Percentiles rank a stretch among this genome's conserved stretches.
phyloP scores from a whole-genome alignment of 164 flowering plant species.

The Chimonanthus praecox region DNA sequence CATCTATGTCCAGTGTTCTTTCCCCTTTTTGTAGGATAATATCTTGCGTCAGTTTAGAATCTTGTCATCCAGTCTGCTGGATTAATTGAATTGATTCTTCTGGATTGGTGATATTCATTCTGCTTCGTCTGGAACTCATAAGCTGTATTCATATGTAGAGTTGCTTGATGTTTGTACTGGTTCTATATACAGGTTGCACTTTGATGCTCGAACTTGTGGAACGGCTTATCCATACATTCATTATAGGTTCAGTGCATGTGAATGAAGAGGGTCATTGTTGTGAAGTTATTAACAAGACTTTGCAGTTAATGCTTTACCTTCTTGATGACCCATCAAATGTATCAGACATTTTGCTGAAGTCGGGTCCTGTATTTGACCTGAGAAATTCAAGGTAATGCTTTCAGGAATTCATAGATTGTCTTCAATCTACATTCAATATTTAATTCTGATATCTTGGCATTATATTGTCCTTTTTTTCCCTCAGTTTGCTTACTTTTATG shows the following conservation, averaged over 20 bases:
- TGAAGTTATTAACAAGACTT: conserved; percentile 39
- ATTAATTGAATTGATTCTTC: background rate
- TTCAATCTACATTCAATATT: background rate
- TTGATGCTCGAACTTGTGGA: conserved; percentile 34
- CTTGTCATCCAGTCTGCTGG: no score
- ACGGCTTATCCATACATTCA: conserved; percentile 32
- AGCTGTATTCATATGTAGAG: background rate
- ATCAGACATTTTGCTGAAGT: conserved; percentile 33
- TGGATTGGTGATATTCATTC: background rate
- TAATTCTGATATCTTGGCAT: background rate
- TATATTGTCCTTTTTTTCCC: conserved; percentile 6
- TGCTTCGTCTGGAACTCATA: background rate
- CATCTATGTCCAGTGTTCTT: no score
- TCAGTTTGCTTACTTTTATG: conserved; percentile 66
- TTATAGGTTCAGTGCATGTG: conserved; percentile 15
- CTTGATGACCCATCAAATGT: conserved; percentile 35
- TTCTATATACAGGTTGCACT: conserved; percentile 35
- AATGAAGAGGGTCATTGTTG: conserved; percentile 20
- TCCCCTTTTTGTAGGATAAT: no score
- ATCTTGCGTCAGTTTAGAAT: no score
- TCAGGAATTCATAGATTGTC: background rate
- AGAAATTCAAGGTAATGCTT: conserved; percentile 47
- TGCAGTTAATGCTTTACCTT: conserved; percentile 56
- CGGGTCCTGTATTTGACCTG: conserved; percentile 64
- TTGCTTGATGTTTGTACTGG: conserved; percentile 1